These are phyloP conservation scores for Mycosphaerella sp. DNA, from an alignment of 2,329 filamentous ascomycete species.

Conservation along the genomic window DNA sequence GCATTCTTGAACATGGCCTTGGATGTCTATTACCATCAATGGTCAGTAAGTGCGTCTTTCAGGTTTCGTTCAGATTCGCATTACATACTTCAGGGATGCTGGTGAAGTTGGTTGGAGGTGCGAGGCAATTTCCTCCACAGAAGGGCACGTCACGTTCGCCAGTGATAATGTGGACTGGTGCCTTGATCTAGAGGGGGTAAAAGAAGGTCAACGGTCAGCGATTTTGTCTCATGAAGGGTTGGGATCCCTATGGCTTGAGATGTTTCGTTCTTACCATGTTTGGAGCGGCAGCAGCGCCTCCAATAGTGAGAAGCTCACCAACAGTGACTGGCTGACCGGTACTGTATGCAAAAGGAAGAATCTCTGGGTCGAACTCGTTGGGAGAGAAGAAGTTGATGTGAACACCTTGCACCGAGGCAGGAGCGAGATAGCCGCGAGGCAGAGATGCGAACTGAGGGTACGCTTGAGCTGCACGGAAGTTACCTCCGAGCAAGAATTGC, in stretches of 20 bases:
- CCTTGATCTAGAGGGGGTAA: constrained; percentile 37
- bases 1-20: constrained; percentile 40
- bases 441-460: constrained; percentile 27
- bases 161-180: constrained; percentile 55
- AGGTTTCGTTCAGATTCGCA: no score
- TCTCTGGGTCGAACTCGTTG: constrained; percentile 49
- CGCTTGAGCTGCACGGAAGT: constrained; percentile 32
- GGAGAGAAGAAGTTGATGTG: constrained; percentile 48
- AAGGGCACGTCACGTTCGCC: constrained; percentile 50
- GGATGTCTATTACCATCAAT: constrained; percentile 26
- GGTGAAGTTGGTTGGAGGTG: constrained; percentile 35
- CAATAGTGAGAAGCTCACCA: constrained; percentile 55
- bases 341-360: constrained; percentile 44
- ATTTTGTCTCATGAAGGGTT: no score
- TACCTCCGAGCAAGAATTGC: constrained; percentile 30
- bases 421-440: constrained; percentile 50
- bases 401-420: constrained; percentile 43
- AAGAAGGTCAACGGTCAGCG: no score
- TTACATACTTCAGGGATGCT: constrained; percentile 41
- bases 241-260: no score
- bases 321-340: constrained; percentile 53
- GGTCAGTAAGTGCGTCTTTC: background rate
- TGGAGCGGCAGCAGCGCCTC: constrained; percentile 33
- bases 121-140: constrained; percentile 56
- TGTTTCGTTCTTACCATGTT: constrained; percentile 17